phyloP scores from a whole-genome alignment of 2,329 filamentous ascomycete species.

The Myotisia sp. region DNA sequence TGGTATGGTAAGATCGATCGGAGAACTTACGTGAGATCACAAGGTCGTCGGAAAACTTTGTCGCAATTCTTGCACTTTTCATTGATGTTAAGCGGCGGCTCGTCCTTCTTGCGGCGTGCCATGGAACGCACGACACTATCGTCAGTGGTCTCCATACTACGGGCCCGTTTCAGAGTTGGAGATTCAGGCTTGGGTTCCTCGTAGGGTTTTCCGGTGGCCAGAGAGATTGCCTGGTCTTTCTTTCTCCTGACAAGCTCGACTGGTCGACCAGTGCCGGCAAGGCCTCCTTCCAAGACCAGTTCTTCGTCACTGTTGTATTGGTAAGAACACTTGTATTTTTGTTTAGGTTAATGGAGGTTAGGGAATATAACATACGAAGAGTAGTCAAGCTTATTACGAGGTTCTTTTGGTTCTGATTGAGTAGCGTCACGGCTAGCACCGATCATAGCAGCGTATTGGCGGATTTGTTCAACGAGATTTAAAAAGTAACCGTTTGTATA shows the following conservation, averaged over 20 bases:
- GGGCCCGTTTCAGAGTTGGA: conserved; percentile 38
- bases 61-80: conserved; percentile 71
- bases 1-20: too few relatives aligned
- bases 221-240: conserved; percentile 64
- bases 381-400: conserved; percentile 36
- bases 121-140: conserved; percentile 84
- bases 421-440: conserved; percentile 52
- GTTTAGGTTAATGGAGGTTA: background rate
- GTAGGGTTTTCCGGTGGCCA: conserved; percentile 55
- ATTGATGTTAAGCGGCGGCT: conserved; percentile 67
- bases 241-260: conserved; percentile 72
- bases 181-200: conserved; percentile 26
- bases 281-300: conserved; percentile 66
- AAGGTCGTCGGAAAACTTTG: conserved; percentile 93
- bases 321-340: conserved; percentile 21
- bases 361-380: conserved; percentile 28
- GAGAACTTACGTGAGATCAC: conserved; percentile 60
- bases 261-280: conserved; percentile 66
- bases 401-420: conserved; percentile 15
- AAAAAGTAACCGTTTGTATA: conserved; percentile 96
- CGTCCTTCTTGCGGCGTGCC: conserved; percentile 90
- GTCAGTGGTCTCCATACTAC: conserved; percentile 46
- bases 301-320: conserved; percentile 45
- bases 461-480: conserved; percentile 87
- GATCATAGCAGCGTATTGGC: conserved; percentile 74